Base-by-base conservation (phyloP, 2,329 filamentous ascomycete genomes). In the Colletotrichum tropicicola region DNA sequence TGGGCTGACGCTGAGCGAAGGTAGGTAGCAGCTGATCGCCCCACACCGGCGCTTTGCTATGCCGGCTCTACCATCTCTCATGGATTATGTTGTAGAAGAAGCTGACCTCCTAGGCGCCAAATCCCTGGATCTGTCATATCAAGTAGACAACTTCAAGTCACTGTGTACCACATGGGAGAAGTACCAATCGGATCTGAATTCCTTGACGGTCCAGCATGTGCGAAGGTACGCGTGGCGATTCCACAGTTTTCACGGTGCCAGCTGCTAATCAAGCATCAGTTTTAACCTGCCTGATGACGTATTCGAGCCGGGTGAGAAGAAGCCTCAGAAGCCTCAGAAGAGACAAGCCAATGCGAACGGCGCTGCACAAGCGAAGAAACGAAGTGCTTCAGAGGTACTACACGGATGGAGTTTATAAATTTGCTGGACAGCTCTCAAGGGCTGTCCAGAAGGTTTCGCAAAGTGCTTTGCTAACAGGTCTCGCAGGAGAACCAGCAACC, bases 241-340 rank as follows among this genome's bases (percentile, higher is more conserved):
- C 35, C 15, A 8, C 6, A 30, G 15, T 15, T 30, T 45, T 35
- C 17, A 10, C 9, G 21, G 28, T 21, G 27, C 15, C 3, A 19
- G 6, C 15, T 23, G 37, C 62, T 67, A 32, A 67, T 9, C 23
- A 10, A 15, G 4, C 2, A 68, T 32, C 73, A 98, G 94, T 78
- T 92, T 92, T 75, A 90, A 94, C 73, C 85, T 99, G 25, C 96
- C 96, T 27, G 90, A 93, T 65, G 95, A 99, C 76, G 89, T 98
- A 3, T 99, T 99, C 75, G 86, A 90, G 49, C 81, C 89, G 23
- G 92, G 92, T 72, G 96, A 99, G 78, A 81, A 82, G 52, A 91
- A 88, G 72, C 92, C 92, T 5, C 87, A 85, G 73, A 88, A 85
- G 74, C 75, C 80, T 10, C 55, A 68, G 32, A 72, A 72, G 25